Conservation (phyloP, 2,329 filamentous ascomycete genomes). For the Gaeumannomyces sp. region DNA sequence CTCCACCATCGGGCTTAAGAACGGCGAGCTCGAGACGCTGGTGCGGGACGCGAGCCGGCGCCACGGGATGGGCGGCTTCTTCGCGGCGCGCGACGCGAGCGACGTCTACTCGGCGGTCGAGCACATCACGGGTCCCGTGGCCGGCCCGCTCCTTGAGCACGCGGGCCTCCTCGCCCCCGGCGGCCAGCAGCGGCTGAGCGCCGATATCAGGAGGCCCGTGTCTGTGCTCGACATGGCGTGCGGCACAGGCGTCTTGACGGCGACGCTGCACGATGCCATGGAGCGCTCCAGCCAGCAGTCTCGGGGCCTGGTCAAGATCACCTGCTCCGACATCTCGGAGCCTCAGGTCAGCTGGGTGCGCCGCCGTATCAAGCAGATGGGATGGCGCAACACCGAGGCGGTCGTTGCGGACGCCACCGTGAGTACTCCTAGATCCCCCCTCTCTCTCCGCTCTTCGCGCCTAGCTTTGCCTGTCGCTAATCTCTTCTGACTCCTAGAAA, state of each 20-base stretch:
- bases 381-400: conserved; percentile 1
- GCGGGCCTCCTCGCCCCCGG: background rate
- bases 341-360: conserved; percentile 3
- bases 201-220: background rate
- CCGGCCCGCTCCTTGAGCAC: background rate
- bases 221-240: conserved; percentile 1
- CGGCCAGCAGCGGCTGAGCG: background rate
- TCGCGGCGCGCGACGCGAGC: conserved; percentile 4
- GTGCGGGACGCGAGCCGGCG: background rate
- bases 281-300: background rate
- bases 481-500: background rate
- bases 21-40: background rate
- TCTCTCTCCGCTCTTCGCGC: background rate
- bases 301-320: background rate
- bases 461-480: no score
- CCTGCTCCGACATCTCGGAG: conserved; percentile 4
- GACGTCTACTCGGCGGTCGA: conserved; percentile 3
- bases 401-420: background rate
- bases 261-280: background rate
- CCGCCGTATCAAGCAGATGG: background rate
- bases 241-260: background rate
- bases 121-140: conserved; percentile 3
- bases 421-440: background rate
- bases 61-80: conserved; percentile 4
- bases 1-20: background rate